Evolutionary conservation across 352 stramenopile genomes (phyloP).

Genomic region (Phytophthora vignae): DNA sequence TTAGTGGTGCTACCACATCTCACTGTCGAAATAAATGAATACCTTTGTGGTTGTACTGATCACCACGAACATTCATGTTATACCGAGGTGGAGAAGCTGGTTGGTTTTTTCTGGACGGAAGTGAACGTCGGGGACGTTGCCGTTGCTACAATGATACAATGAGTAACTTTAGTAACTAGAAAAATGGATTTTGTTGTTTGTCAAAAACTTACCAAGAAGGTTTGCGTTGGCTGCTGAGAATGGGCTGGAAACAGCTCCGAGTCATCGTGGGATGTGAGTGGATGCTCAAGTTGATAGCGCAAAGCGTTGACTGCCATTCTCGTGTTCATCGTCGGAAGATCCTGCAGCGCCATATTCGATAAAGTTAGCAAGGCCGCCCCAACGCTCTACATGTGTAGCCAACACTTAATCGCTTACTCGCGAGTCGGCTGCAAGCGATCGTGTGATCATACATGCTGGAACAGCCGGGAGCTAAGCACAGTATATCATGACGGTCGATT

Average conservation of each 20-base stretch:
- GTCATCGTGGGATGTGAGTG: conserved; percentile 82
- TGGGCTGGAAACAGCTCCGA: conserved; percentile 55
- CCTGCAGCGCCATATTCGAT: conserved; percentile 18
- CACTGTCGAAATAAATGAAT: not conserved
- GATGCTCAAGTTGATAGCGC: conserved; percentile 80
- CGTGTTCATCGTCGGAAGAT: conserved; percentile 50
- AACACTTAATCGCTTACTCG: conserved; percentile 21
- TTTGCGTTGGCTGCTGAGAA: conserved; percentile 59
- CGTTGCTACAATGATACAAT: conserved; percentile 44
- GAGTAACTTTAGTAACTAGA: not conserved
- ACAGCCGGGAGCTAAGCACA: conserved; percentile 52
- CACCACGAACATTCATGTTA: conserved; percentile 15
- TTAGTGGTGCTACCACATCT: not conserved
- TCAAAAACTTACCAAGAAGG: conserved; percentile 49
- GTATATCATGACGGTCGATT: not conserved
- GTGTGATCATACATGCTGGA: conserved; percentile 57
- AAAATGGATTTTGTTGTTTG: not conserved
- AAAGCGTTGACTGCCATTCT: conserved; percentile 72
- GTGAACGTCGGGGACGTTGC: conserved; percentile 48
- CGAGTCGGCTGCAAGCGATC: conserved; percentile 52
- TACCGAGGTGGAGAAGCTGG: conserved; percentile 24
- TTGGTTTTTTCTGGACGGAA: conserved; percentile 34
- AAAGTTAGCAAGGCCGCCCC: not conserved
- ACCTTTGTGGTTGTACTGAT: conserved; percentile 36
- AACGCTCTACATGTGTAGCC: not conserved